Base-by-base conservation (phyloP, 1,284 basidiomycete genomes). In the Vanrija humicola region DNA sequence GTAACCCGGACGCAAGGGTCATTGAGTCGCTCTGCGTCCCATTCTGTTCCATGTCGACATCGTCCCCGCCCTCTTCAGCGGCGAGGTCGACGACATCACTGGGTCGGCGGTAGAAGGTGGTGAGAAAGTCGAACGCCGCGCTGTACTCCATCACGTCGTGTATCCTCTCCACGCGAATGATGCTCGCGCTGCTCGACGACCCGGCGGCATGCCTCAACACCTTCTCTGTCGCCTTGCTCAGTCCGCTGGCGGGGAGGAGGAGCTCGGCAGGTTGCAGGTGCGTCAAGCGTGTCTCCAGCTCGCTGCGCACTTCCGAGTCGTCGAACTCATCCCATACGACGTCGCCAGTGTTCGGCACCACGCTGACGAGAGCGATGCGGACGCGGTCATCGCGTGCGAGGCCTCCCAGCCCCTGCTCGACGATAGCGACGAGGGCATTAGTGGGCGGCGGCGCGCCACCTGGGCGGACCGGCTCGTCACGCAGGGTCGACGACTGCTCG, bases 251-350 rank as follows among this genome's bases (percentile, higher is more conserved):
- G 3, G 86, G 84, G 3, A 94, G 72, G 0, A 98, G 78, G 1
- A 98, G 73, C 67, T 98, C 95, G 0, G 86, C 82, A 0, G 95
- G 95, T 58, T 84, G 83, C 9, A 86, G 82, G 69, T 96, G 91
- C 1, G 87, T 84, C 57, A 96, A 80, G 46, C 92, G 80, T 83
- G 73, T 75, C 79, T 93, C 92, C 5, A 96, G 82, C 73, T 95
- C 92, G n/a, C 84, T 86, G 29, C 91, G 82, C 82, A 94, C 87
- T 43, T 83, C 77, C 2, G 83, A 84, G 71, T 94, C 90, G 50
- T 87, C 81, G 68, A 93, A 96, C 61, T 89, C 84, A 66, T 98
- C 95, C 84, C 90, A 98, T 1, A 92, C 79, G 2, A 98, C 86
- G 62, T 94, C 89, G 1, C 94, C 94, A 0, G 92, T 96, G 49